Base-by-base conservation (phyloP, 1,139 yeast species). In the Magnusiomyces suaveolens region DNA sequence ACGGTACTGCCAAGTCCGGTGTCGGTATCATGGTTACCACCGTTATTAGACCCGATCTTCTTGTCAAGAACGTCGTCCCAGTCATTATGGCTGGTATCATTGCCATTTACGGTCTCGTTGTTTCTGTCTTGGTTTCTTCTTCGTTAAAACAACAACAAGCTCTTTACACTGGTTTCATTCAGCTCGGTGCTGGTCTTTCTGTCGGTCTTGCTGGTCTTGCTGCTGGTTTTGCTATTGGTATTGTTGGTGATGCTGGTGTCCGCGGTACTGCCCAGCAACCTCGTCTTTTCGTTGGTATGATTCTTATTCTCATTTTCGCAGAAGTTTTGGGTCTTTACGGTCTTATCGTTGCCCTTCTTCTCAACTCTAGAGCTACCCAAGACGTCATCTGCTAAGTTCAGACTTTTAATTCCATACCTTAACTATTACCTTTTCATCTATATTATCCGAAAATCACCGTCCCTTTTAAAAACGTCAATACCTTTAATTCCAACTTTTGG, bases 31-130 rank as follows among this genome's bases (percentile, higher is more conserved):
- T 96, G 76, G 97, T 96, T 72, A 88, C 96, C 63, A 88, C 95
- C 76, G 96, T 90, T 59, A 80, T 90, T 71, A 84, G 96, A 82
- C 97, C 97, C 62, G 97, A 90, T 71, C 80, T 71, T 60, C 65
- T 71, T 58, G 69, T 70, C 66, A 68, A 64, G 64, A 63, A 48
- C 52, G 51, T 56, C 43, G 59, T 92, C 63, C 97, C 97, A 21
- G 97, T 92, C 56, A 96, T 92, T 62, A 90, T 92, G 97, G 85
- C 95, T 62, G 98, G 98, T 83, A 94, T 92, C 67, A 76, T 92
- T 61, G 90, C 97, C 39, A 96, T 92, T 55, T 92, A 92, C 71
- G 98, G 98, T 2, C 77, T 92, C 58, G 98, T 92, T 33, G 98
- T 92, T 55, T 86, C 97, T 10, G 98, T 92, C 51, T 78, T 92